These are phyloP conservation scores for Coemansia sp. DNA, from an alignment of 192 early-diverging fungal genomes.

Conservation along the genomic window DNA sequence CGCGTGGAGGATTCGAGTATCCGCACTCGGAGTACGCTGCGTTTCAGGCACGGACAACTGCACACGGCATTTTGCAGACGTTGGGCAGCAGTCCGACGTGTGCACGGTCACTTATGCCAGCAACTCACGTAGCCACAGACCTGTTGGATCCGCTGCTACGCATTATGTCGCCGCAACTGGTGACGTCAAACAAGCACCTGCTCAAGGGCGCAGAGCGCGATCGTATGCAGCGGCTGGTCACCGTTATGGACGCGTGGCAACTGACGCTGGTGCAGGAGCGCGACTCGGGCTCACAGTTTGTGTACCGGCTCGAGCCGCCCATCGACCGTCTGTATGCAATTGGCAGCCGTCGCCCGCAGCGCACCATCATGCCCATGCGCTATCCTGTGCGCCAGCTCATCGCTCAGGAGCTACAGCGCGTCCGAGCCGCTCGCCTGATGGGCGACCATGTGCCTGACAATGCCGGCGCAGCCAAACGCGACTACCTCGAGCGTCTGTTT, in stretches of 20 bases:
- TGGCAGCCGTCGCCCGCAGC: slow-evolving; percentile 9
- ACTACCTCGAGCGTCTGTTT: slow-evolving; percentile 30
- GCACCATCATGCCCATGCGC: slow-evolving; percentile 54
- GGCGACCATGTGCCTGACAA: slow-evolving; percentile 1
- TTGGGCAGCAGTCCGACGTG: slow-evolving; percentile 55
- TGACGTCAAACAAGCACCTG: slow-evolving; percentile 60
- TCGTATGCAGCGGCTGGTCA: slow-evolving; percentile 27
- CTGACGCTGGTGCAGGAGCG: slow-evolving; percentile 39
- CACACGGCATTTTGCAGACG: slow-evolving; percentile 55
- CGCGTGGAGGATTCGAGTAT: slow-evolving; percentile 66
- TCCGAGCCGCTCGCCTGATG: slow-evolving; percentile 6
- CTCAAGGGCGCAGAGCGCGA: slow-evolving; percentile 36
- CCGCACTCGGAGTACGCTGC: slow-evolving; percentile 79
- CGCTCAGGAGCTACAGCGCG: slow-evolving; percentile 66
- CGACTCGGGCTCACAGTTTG: slow-evolving; percentile 28
- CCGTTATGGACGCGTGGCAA: slow-evolving; percentile 31
- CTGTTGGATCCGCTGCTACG: slow-evolving; percentile 67
- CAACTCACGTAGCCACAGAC: slow-evolving; percentile 50
- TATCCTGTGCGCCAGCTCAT: slow-evolving; percentile 83
- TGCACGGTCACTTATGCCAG: slow-evolving; percentile 53
- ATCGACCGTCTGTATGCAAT: slow-evolving; percentile 44
- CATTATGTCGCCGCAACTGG: slow-evolving; percentile 77
- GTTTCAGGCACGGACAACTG: slow-evolving; percentile 49
- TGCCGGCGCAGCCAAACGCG: slow-evolving; percentile 28
- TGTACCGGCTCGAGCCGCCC: slow-evolving; percentile 76